Evolutionary conservation across 139 green algal genomes (phyloP).

Genomic region (Chlorella sp.): DNA sequence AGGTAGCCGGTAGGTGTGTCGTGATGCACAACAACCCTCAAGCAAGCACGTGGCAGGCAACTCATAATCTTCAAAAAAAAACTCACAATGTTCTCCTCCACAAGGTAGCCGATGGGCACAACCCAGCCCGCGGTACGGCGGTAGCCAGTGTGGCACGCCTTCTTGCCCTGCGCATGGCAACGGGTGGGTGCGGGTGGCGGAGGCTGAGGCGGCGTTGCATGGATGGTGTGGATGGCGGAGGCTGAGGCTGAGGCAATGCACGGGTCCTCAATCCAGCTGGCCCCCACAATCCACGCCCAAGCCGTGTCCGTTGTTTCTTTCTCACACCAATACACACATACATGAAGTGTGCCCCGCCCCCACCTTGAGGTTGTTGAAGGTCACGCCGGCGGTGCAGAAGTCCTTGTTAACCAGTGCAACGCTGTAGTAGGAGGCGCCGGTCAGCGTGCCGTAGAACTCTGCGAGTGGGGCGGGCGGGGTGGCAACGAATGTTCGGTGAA

Average conservation of each 20-base stretch:
- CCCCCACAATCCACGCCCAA: too few species aligned
- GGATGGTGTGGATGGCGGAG: background rate
- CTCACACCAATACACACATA: background rate
- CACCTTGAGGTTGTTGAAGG: constrained; percentile 32
- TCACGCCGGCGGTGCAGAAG: constrained; percentile 25
- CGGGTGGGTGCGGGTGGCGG: background rate
- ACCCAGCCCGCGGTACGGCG: constrained; percentile 42
- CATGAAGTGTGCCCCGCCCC: background rate
- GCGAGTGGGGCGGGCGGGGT: background rate
- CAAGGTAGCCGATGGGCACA: constrained; percentile 40
- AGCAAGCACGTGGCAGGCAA: too few species aligned
- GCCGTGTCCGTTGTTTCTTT: too few species aligned
- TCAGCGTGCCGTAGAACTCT: constrained; percentile 19
- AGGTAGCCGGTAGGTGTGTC: too few species aligned
- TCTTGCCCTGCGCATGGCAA: constrained; percentile 26
- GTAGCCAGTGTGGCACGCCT: constrained; percentile 59
- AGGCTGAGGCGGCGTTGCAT: background rate
- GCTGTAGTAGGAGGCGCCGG: constrained; percentile 32
- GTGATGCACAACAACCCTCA: too few species aligned
- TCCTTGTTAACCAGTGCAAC: constrained; percentile 26
- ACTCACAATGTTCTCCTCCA: background rate
- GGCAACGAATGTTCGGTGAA: too few species aligned
- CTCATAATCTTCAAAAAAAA: too few species aligned
- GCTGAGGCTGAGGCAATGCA: too few species aligned
- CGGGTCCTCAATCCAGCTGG: too few species aligned